Percentiles rank a stretch among this genome's conserved stretches.
phyloP scores from a whole-genome alignment of 768 basidiomycete genomes.

The Boletus speciosus region DNA sequence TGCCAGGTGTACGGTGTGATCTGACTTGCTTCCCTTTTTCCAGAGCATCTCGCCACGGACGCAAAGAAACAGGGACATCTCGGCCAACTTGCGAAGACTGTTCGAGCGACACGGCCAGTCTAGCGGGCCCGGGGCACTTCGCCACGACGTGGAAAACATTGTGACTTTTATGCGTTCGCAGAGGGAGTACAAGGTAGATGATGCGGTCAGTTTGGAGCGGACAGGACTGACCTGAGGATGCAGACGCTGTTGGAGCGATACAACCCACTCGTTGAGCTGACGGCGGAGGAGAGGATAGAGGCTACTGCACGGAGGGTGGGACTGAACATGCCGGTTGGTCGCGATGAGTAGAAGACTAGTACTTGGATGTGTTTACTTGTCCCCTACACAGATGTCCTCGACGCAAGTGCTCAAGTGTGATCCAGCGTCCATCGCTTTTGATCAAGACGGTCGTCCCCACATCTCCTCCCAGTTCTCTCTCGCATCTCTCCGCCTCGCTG shows the following conservation, averaged over 20 bases:
- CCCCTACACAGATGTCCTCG: not conserved
- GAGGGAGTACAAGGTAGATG: conserved; percentile 68
- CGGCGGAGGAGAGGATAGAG: conserved; percentile 73
- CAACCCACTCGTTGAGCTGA: conserved; percentile 80
- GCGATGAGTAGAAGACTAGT: conserved; percentile 4
- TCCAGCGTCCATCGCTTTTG: conserved; percentile 58
- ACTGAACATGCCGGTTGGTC: conserved; percentile 69
- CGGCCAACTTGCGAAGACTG: conserved; percentile 51
- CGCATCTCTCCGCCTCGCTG: conserved; percentile 52
- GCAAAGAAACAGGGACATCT: conserved; percentile 41
- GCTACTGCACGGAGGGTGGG: conserved; percentile 88
- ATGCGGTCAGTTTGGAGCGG: conserved; percentile 10
- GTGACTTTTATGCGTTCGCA: conserved; percentile 70
- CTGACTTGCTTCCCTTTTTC: not conserved
- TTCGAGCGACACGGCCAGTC: conserved; percentile 40
- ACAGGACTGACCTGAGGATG: not conserved
- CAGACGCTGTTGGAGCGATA: conserved; percentile 82
- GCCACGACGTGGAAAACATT: conserved; percentile 54
- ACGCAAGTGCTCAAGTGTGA: conserved; percentile 59
- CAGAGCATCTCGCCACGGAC: conserved; percentile 39
- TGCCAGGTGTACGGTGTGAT: not conserved
- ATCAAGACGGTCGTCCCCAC: conserved; percentile 40
- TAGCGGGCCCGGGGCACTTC: conserved; percentile 24
- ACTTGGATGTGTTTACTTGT: conserved; percentile 5
- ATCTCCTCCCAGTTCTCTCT: conserved; percentile 51